Conservation (phyloP, 352 stramenopile genomes). For the Phytophthora sansomeana region DNA sequence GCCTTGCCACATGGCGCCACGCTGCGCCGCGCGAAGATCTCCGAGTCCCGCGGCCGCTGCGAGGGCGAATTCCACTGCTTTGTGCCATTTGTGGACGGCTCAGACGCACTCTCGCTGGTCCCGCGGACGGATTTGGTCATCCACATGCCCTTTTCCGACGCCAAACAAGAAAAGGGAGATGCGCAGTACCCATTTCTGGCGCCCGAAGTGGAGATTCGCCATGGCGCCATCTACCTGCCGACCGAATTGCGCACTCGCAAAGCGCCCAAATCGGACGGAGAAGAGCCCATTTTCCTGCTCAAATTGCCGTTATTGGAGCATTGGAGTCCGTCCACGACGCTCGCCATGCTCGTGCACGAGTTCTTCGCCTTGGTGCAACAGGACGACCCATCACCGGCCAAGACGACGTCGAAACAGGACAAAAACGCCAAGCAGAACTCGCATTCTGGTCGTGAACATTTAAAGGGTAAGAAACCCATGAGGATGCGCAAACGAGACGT, state of each 20-base stretch:
- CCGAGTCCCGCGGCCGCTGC: conserved; percentile 55
- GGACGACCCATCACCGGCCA: conserved; percentile 49
- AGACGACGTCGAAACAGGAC: conserved; percentile 14
- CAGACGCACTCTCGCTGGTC: conserved; percentile 68
- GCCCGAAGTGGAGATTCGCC: conserved; percentile 54
- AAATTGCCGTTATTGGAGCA: conserved; percentile 61
- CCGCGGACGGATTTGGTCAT: conserved; percentile 66
- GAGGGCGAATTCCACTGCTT: conserved; percentile 77
- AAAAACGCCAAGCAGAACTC: conserved; percentile 9
- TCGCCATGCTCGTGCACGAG: conserved; percentile 76
- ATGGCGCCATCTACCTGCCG: conserved; percentile 61
- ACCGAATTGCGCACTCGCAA: conserved; percentile 52
- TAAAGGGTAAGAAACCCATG: conserved; percentile 42
- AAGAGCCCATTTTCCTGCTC: conserved; percentile 45
- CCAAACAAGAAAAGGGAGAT: conserved; percentile 33
- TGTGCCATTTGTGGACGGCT: conserved; percentile 77
- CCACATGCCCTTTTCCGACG: conserved; percentile 61
- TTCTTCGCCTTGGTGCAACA: conserved; percentile 71
- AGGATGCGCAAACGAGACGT: conserved; percentile 79
- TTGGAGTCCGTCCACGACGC: conserved; percentile 82
- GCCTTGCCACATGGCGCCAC: conserved; percentile 52
- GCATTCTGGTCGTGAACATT: not conserved
- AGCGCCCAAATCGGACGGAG: conserved; percentile 11
- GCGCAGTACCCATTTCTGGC: conserved; percentile 71
- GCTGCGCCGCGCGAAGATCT: conserved; percentile 55